A percentile compares a stretch with the other conserved stretches of the same genome.
Conservation (phyloP, 805 yeast species). For the Candida ascalaphidarum region DNA sequence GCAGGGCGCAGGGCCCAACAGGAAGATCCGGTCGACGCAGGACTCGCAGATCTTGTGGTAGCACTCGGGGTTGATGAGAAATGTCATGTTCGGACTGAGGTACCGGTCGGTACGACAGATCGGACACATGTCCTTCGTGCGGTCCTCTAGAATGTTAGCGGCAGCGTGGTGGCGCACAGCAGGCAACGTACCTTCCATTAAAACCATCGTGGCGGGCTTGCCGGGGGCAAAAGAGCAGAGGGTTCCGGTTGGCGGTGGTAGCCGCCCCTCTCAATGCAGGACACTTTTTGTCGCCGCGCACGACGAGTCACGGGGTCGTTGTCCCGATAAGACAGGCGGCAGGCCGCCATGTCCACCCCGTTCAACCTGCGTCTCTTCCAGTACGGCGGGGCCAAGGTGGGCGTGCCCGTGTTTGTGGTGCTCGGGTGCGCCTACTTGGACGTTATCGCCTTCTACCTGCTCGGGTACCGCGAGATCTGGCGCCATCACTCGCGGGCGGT, state of each 20-base stretch:
- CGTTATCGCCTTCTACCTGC: constrained; percentile 35
- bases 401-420: constrained; percentile 5
- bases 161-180: no score
- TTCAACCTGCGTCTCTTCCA: background rate
- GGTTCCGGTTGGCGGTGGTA: no score
- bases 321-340: no score
- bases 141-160: no score
- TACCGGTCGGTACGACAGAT: constrained; percentile 94
- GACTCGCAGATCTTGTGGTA: constrained; percentile 96
- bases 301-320: no score
- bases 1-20: constrained; percentile 94
- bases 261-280: no score
- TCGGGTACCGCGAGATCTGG: constrained; percentile 34
- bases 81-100: constrained; percentile 85
- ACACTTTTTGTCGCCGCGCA: no score
- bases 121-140: constrained; percentile 81
- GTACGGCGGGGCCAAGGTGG: background rate
- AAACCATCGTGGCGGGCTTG: no score
- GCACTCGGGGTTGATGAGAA: constrained; percentile 93
- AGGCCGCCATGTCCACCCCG: no score
- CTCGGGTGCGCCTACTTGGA: constrained; percentile 29
- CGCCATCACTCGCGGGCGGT: constrained; percentile 15
- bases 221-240: no score
- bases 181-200: no score
- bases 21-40: constrained; percentile 91